Conservation (phyloP, 2,329 filamentous ascomycete species). For the Penicillium sp. region DNA sequence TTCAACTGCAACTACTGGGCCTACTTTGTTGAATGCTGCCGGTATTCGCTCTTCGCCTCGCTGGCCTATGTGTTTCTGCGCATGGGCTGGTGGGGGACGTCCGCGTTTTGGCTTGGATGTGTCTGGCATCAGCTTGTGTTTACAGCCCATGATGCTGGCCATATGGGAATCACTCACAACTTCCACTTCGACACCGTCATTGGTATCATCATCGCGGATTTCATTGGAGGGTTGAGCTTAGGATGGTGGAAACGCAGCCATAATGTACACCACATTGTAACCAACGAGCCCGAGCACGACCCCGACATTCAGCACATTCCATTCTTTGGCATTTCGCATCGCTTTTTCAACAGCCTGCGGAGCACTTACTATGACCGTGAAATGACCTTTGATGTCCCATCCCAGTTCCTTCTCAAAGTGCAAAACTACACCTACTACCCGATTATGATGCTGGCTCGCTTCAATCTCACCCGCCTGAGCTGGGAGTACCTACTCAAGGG, state of each 20-base stretch:
- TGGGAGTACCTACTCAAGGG: constrained; percentile 76
- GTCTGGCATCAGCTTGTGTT: constrained; percentile 97
- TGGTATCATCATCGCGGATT: constrained; percentile 89
- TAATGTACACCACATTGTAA: constrained; percentile 96
- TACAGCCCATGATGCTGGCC: constrained; percentile 89
- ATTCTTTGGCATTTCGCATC: constrained; percentile 83
- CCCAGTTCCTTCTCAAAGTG: constrained; percentile 70
- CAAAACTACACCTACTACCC: constrained; percentile 86
- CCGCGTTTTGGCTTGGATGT: constrained; percentile 75
- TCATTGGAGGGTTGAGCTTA: constrained; percentile 82
- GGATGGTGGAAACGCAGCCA: constrained; percentile 98
- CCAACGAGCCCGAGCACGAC: constrained; percentile 92
- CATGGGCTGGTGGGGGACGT: constrained; percentile 68
- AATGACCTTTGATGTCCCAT: constrained; percentile 77
- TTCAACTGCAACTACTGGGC: constrained; percentile 83
- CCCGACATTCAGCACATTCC: constrained; percentile 93
- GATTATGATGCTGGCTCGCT: constrained; percentile 77
- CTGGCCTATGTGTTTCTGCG: constrained; percentile 65
- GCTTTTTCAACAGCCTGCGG: constrained; percentile 72
- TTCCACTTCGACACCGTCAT: constrained; percentile 83
- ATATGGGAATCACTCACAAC: constrained; percentile 95
- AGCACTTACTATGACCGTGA: constrained; percentile 83
- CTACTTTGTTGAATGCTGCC: constrained; percentile 73
- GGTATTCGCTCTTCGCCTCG: constrained; percentile 71
- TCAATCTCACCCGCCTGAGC: constrained; percentile 83